Base-by-base conservation (phyloP, 306 rosid species). In the Trifolium dubium region DNA sequence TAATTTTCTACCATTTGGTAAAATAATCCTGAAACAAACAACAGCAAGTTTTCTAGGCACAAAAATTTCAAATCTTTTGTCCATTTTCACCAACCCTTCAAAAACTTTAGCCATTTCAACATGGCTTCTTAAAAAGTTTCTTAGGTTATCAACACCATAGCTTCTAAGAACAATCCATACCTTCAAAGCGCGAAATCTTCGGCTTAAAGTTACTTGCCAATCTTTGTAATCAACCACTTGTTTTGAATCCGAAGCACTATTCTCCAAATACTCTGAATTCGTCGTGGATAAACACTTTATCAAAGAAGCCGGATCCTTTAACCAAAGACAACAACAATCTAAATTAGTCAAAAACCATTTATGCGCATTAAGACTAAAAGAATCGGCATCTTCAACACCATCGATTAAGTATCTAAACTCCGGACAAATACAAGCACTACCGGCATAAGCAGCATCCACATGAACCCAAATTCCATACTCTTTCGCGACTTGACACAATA, bases 381-480 rank as follows among this genome's bases (percentile, higher is more conserved):
- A 89, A 44, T 83, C 62, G 6, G 77, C 86, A 28, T 71, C 64
- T 10, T 87, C 92, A 3, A 87, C 64, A 0, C 90, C 92, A 37
- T 85, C 75, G 31, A 89, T 66, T 11, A 72, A 64, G 23, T 82
- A 85, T 64, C 91, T 71, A 15, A 87, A 83, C 84, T 87, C 95
- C 2, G 95, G 89, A 31, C 95, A 87, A 50, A 85, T 87, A 37
- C 89, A 84, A 0, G 85, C 86, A 34, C 88, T 84, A 1, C 91
- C 94, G 8, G 87, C 89, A 62, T 87, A 89, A 18, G 94, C 94
- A 32, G 94, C 89, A 59, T 89, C 94, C 68, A 85, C 86, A 34
- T 89, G 94, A 74, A 89, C 67, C 94, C 94, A 87, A 31, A 87
- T 83, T 43, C 34, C 60, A 30, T 77, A 78, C 6, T 81, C 78